Evolutionary conservation across 208 protist species (phyloP), one percentile per base, ranked within the genome.

Genomic region (Crithidia fasciculata): DNA sequence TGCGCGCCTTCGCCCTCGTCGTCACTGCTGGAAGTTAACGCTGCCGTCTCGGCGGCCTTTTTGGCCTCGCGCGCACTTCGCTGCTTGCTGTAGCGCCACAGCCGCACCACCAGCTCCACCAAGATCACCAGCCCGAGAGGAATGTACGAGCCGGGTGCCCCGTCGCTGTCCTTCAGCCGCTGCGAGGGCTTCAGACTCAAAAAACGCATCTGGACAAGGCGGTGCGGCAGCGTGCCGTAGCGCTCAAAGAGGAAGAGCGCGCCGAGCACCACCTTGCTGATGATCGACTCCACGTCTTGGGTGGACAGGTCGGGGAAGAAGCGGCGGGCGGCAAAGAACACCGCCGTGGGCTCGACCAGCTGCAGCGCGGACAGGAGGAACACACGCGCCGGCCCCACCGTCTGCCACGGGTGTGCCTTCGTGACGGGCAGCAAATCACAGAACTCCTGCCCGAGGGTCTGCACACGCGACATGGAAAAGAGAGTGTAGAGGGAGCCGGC

Each of bases 391-490:
- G 69, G 63, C 43, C 90, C 87, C 7, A 95, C 69, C 28, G 83
- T 62, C 19, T 69, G 75, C 69, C 82, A 83, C 47, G 82, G 74
- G 43, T 63, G 80, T 3, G 76, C 85, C 43, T 70, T 69, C 2
- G 79, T 83, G 9, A 92, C 88, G 28, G 90, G 86, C 37, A 97
- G 83, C 28, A 92, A 16, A 53, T 95, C 87, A 69, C 92, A 97
- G 80, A 95, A 95, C 80, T 97, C 90, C 76, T 97, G 83, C 3
- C 92, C 92, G 9, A 94, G 81, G 10, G 92, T 97, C 69, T 94
- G 92, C 45, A 83, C 81, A 10, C 66, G 62, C 6, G 84, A 57
- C 76, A 94, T 86, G 41, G 89, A 80, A 60, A 87, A 88, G 18
- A 91, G 77, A 9, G 86, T 84, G 73, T 97, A 97, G 16, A 92